A percentile compares a stretch with the other conserved stretches of the same genome.
phyloP scores from a whole-genome alignment of 352 stramenopile genomes.

The Pythium coloratum region DNA sequence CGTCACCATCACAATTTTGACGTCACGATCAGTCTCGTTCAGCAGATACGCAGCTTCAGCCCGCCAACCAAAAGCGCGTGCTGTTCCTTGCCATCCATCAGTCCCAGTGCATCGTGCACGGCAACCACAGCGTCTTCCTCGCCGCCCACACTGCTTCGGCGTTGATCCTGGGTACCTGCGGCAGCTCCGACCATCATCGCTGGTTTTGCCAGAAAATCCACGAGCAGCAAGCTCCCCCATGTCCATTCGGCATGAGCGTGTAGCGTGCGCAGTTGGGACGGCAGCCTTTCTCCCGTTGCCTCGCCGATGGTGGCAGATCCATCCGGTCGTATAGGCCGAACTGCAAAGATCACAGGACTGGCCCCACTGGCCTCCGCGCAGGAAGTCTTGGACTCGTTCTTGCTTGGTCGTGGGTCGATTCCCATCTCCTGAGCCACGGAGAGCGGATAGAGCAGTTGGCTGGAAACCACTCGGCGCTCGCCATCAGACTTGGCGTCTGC shows the following conservation, averaged over 20 bases:
- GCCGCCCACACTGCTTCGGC: background rate
- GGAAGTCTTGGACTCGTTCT: background rate
- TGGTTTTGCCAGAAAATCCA: background rate
- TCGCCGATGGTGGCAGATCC: background rate
- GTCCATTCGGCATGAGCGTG: conserved; percentile 2
- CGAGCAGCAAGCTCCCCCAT: background rate
- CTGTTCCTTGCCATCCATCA: background rate
- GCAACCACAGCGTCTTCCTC: background rate
- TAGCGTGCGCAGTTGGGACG: background rate
- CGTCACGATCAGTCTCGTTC: background rate
- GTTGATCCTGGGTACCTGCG: background rate
- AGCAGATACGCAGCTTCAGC: background rate
- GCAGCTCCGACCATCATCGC: background rate
- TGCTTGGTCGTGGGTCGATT: background rate
- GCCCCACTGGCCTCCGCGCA: background rate
- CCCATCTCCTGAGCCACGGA: background rate
- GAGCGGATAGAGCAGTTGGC: background rate
- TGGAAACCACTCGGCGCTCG: background rate
- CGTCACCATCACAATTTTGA: too few relatives aligned
- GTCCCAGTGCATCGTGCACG: background rate
- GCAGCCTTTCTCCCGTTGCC: background rate
- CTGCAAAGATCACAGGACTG: background rate
- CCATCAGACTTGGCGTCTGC: background rate
- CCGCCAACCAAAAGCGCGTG: background rate
- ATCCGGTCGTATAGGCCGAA: background rate